Conservation (phyloP, 345 rosid genomes). For the Abelmoschus esculentus region DNA sequence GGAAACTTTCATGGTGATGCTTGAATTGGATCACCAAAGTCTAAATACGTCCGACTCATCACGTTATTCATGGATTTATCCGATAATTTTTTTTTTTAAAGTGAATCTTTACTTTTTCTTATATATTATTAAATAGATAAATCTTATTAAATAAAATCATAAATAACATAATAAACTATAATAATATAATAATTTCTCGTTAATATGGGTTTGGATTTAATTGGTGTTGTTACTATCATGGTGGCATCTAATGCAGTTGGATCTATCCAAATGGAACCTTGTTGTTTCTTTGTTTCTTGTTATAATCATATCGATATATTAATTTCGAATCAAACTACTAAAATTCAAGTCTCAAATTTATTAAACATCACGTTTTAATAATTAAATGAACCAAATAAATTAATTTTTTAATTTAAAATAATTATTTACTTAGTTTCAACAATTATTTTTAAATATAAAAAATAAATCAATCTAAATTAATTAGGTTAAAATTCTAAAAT, state of each 20-base stretch:
- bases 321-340: not conserved
- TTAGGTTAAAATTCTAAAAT: too few relatives aligned
- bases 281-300: not conserved
- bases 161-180: too few relatives aligned
- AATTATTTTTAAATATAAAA: too few relatives aligned
- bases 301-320: not conserved
- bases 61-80: too few relatives aligned
- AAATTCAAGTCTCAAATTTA: not conserved
- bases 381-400: not conserved
- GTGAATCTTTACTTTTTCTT: too few relatives aligned
- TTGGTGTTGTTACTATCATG: constrained; percentile 26
- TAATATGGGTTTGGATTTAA: not conserved
- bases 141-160: too few relatives aligned
- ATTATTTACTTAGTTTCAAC: not conserved
- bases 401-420: not conserved
- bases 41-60: too few relatives aligned
- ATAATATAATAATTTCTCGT: too few relatives aligned
- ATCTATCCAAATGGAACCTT: constrained; percentile 41
- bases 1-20: not conserved
- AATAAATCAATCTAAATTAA: too few relatives aligned
- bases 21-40: not conserved
- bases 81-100: too few relatives aligned
- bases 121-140: too few relatives aligned
- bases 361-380: not conserved
- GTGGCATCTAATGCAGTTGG: constrained; percentile 36